Evolutionary conservation across 306 rosid genomes (phyloP).

Genomic region (Sphenostylis stenocarpa): DNA sequence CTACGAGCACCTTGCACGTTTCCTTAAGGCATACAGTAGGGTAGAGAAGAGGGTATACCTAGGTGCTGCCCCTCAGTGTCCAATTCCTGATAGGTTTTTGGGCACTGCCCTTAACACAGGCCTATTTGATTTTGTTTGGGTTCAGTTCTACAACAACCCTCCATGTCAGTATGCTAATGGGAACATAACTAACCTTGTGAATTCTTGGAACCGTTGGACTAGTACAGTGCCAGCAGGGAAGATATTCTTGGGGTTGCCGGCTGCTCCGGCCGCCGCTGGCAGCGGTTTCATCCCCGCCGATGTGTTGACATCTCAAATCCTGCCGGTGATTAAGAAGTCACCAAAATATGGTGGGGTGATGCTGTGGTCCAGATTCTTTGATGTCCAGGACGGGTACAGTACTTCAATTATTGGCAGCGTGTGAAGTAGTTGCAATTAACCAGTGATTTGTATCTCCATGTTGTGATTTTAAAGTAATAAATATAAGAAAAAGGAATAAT

Average conservation of each 20-base stretch:
- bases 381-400: slow-evolving; percentile 54
- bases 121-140: slow-evolving; percentile 65
- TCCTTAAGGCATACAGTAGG: slow-evolving; percentile 36
- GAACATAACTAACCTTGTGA: slow-evolving; percentile 46
- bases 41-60: slow-evolving; percentile 43
- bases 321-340: slow-evolving; percentile 60
- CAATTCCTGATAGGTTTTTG: slow-evolving; percentile 58
- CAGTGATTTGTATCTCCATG: slow-evolving; percentile 1
- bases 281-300: slow-evolving; percentile 62
- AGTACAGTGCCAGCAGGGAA: slow-evolving; percentile 2
- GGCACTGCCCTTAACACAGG: slow-evolving; percentile 54
- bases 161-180: slow-evolving; percentile 52
- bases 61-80: slow-evolving; percentile 83
- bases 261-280: slow-evolving; percentile 55
- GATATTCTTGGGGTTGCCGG: slow-evolving; percentile 72
- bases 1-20: slow-evolving; percentile 50
- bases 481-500: background rate
- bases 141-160: slow-evolving; percentile 59
- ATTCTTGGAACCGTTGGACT: slow-evolving; percentile 66
- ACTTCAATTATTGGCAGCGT: slow-evolving; percentile 44
- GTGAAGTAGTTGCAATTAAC: slow-evolving; percentile 33
- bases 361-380: slow-evolving; percentile 70
- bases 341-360: slow-evolving; percentile 74
- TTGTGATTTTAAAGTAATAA: slow-evolving; percentile 12
- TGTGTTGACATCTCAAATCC: slow-evolving; percentile 49